Base-by-base conservation (phyloP, 164 flowering plant species). In the Cinnamomum chago region DNA sequence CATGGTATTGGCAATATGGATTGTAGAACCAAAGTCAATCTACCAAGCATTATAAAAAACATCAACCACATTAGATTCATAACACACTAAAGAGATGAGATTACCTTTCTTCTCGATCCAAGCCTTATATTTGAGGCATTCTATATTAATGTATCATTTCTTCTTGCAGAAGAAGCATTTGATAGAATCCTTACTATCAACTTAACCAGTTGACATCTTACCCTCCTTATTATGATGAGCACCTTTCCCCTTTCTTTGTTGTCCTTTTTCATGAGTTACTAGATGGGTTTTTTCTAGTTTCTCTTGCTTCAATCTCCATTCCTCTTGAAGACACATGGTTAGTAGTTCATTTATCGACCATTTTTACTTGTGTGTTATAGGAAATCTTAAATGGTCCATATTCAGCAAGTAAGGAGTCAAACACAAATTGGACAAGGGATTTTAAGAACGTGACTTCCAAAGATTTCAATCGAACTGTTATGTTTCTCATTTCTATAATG, bases 301-400 rank as follows among this genome's bases (percentile, higher is more conserved):
- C 33, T 30, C 33, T 30, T 30, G 33, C 33, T 4, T 30, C 33
- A 30, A 30, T 30, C 33, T 30, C 33, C 33, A 2, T 30, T 30
- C 33, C 33, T 30, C 33, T 30, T 30, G 33, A 30, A 30, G 5
- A 4, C 5, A 30, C 33, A 3, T 30, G 33, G 33, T 30, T 30
- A 30, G 5, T 30, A 30, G 33, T 30, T 30, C 33, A 30, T 30
- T 30, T 3, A 24, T 25, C 24, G n/a, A 18, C 30, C 23, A 23
- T 1, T 64, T 24, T 64, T 22, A 11, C 25, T 25, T 64, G 67
- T 18, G 51, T 22, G 24, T 74, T 74, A 40, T 0, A 74, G 14
- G 50, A 67, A 30, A 67, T 68, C 23, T 74, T 68, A 22, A 68
- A 58, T 67, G 72, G 52, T 68, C 64, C 72, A 68, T 52, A 74